Evolutionary conservation across 2,329 filamentous ascomycete genomes (phyloP), one percentile per base, ranked within the genome.

Genomic region (Neopestalotiopsis sp.): DNA sequence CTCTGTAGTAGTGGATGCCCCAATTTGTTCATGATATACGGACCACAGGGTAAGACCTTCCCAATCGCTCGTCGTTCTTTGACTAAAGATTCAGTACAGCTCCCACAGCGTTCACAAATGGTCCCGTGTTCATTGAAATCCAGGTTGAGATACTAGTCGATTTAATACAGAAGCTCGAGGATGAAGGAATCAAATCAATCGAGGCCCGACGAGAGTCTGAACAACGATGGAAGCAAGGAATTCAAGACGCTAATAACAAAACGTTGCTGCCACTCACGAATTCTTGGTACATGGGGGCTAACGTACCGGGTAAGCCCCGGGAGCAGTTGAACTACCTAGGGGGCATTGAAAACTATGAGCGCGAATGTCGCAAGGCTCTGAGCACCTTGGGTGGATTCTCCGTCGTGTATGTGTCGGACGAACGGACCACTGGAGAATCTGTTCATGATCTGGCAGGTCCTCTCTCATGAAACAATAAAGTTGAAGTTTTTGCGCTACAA

Each of bases 261-360:
- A 61, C 59, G 4, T 30, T 61, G 24, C 32, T 61, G 59, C 59
- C 59, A 20, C 32, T 61, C n/a, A 61, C 59, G 1, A 28, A 61
- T 40, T 61, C 59, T 61, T 61, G 59, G 59, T 61, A 61, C 34
- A 61, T 61, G 59, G 59, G 59, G 34, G 59, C 59, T 14, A 61
- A 61, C 34, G 30, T 61, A 10, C 59, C 59, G 13, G 59, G 59
- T 13, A 61, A 61, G 59, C n/a, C n/a, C 12, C 59, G 59, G 30
- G 59, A 61, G 59, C 59, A 61, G 59, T 38, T 61, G 59, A 61
- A 61, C 34, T 61, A 61, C 20, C 34, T 61, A 10, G 59, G 34
- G 1, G 59, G 59, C 24, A 61, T 61, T 28, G 59, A 30, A 32
- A 61, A 61, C 14, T 61, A 61, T 30, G 59, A 32, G 14, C 59